phyloP scores from a whole-genome alignment of 306 rosid genomes.

The Astragalus membranaceus region DNA sequence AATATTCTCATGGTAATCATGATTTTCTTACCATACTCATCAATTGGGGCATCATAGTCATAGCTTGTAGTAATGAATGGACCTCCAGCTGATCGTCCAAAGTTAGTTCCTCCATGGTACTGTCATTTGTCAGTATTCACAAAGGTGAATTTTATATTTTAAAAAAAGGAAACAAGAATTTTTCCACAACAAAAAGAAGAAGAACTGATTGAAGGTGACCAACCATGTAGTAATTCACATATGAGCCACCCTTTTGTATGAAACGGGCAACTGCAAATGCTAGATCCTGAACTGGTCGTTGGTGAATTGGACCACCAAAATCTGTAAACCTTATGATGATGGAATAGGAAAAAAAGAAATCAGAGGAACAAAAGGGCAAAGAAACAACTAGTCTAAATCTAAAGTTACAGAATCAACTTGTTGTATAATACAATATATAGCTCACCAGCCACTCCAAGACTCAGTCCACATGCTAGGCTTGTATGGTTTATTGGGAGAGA shows the following conservation, averaged over 20 bases:
- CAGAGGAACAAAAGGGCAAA: too few relatives aligned
- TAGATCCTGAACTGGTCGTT: constrained; percentile 89
- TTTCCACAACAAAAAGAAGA: not conserved
- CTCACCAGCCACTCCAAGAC: constrained; percentile 99
- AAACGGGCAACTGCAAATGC: constrained; percentile 96
- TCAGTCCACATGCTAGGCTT: constrained; percentile 96
- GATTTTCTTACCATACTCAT: constrained; percentile 74
- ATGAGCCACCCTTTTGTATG: constrained; percentile 84
- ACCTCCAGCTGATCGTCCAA: constrained; percentile 96
- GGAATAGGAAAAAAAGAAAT: not conserved
- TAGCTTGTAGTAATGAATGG: constrained; percentile 92
- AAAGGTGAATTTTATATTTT: constrained; percentile 15
- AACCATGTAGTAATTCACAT: constrained; percentile 91
- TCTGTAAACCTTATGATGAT: constrained; percentile 69
- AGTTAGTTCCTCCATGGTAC: constrained; percentile 99
- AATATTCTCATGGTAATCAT: not conserved
- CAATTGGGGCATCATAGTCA: constrained; percentile 95
- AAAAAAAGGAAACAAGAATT: not conserved
- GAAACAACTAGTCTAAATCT: too few relatives aligned
- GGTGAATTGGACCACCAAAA: constrained; percentile 75
- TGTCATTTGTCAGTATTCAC: constrained; percentile 31
- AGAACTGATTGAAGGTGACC: constrained; percentile 24
- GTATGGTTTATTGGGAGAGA: constrained; percentile 90
- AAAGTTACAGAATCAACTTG: not conserved
- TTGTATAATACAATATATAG: not conserved